phyloP scores from a whole-genome alignment of 1,139 yeast genomes.

The Kodamaea plutei region DNA sequence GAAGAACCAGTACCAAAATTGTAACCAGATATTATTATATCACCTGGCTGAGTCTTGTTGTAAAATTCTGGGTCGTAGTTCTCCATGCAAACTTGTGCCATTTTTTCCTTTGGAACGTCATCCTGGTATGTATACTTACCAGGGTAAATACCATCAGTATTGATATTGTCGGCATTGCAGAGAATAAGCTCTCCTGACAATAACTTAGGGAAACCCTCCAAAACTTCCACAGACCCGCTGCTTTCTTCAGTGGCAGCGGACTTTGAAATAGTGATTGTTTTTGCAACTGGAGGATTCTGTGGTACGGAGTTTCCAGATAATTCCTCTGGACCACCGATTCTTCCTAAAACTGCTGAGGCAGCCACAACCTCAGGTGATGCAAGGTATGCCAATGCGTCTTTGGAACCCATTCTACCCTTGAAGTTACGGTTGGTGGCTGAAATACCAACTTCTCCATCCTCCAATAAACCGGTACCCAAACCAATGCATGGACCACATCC shows the following conservation, averaged over 20 bases:
- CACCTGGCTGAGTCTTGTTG: conserved; percentile 76
- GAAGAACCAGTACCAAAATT: conserved; percentile 98
- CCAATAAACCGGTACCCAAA: conserved; percentile 85
- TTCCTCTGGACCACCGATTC: conserved; percentile 90
- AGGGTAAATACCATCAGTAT: conserved; percentile 98
- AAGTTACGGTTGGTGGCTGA: conserved; percentile 97
- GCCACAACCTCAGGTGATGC: conserved; percentile 99
- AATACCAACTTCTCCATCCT: conserved; percentile 96
- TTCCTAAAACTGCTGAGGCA: conserved; percentile 92
- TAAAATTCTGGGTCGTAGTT: conserved; percentile 90
- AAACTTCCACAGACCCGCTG: conserved; percentile 54
- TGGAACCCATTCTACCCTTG: conserved; percentile 99
- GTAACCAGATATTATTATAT: conserved; percentile 85
- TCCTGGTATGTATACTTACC: conserved; percentile 99
- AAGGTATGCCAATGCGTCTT: conserved; percentile 90
- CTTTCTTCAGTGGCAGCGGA: conserved; percentile 24
- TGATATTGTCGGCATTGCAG: conserved; percentile 96
- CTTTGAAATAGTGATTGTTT: conserved; percentile 33
- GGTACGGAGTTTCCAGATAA: conserved; percentile 56
- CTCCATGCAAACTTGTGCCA: conserved; percentile 99
- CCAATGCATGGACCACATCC: conserved; percentile 99
- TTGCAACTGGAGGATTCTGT: conserved; percentile 43
- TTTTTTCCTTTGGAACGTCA: conserved; percentile 86
- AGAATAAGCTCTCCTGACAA: conserved; percentile 88
- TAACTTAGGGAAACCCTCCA: conserved; percentile 85